Base-by-base conservation (phyloP, 441 rosid genomes). In the Pelargonium myrrhifolium region DNA sequence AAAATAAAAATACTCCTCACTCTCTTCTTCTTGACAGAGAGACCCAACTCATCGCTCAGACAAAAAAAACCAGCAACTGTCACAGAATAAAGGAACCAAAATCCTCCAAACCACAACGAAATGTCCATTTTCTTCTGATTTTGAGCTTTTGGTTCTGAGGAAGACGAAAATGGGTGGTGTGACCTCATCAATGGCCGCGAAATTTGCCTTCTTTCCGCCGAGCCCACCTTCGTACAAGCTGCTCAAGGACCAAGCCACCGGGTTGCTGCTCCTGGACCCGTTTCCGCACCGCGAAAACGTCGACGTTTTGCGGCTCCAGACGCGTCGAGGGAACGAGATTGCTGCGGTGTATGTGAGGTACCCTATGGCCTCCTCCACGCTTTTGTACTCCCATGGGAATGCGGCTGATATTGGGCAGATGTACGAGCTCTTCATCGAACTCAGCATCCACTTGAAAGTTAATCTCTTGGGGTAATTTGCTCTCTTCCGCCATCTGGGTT, bases 131-230 rank as follows among this genome's bases (percentile, higher is more conserved):
- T 12, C 53, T 12, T 47, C 53, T 47, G 53, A 47, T 47, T 28
- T 3, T 28, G 31, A 28, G 2, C 31, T 4, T 2, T 4, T 28
- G 31, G 3, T 28, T 28, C 3, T n/a, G 47, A 42, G 8, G 2
- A 5, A 1, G 6, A 12, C n/a, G 15, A 12, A 47, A 1, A 87
- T 87, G 92, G 92, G 92, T 24, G 92, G 89, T 62, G 88, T 87
- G 67, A 87, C 89, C n/a, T 87, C 92, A 49, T 85, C 92, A 11
- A 83, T 87, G 89, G 92, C 92, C 15, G 89, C 89, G 9, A 87
- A 87, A 68, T 78, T 87, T 62, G 89, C 92, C 17, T 85, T 87
- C 71, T 87, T 85, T 59, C 87, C 89, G 0, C 92, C 92, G 35
- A 87, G 73, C 81, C 92, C 92, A n/a, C 84, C 92, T 6, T 85